Conservation (phyloP, 2,329 filamentous ascomycete genomes). For the Akanthomyces uredinophilus region DNA sequence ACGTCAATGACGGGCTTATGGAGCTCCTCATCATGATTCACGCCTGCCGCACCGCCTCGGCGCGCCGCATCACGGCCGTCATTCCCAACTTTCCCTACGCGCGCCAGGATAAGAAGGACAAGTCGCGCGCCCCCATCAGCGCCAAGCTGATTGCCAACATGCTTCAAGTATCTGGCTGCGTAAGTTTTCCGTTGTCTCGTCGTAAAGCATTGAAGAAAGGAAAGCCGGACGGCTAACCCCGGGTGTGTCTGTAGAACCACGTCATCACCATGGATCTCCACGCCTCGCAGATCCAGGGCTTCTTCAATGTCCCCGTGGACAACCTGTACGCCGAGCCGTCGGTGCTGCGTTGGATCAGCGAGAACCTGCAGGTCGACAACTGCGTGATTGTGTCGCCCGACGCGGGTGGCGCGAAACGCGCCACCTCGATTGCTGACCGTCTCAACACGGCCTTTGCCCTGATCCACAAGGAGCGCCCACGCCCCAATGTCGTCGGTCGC, state of each 20-base stretch:
- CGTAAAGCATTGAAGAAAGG: neutral
- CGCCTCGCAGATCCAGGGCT: conserved; percentile 89
- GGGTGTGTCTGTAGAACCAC: conserved; percentile 53
- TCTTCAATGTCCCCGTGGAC: conserved; percentile 76
- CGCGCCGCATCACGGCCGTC: conserved; percentile 88
- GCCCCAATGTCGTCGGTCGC: conserved; percentile 78
- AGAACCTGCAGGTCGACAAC: conserved; percentile 75
- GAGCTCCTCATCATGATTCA: conserved; percentile 98
- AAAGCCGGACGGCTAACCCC: neutral
- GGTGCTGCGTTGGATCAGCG: conserved; percentile 83
- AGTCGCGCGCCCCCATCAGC: conserved; percentile 89
- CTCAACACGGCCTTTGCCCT: conserved; percentile 87
- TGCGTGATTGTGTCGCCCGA: conserved; percentile 94
- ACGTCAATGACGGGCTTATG: conserved; percentile 98
- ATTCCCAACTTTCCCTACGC: conserved; percentile 97
- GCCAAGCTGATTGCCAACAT: conserved; percentile 96
- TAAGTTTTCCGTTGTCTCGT: conserved; percentile 21
- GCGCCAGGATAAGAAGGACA: conserved; percentile 95
- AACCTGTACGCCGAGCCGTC: conserved; percentile 93
- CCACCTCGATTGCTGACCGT: conserved; percentile 87
- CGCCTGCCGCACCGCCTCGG: conserved; percentile 66
- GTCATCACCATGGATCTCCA: conserved; percentile 96
- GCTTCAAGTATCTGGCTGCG: conserved; percentile 87
- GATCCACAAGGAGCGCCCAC: conserved; percentile 92
- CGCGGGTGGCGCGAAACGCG: conserved; percentile 89